phyloP scores from a whole-genome alignment of 2,329 filamentous ascomycete species.

The Nakataea oryzae region DNA sequence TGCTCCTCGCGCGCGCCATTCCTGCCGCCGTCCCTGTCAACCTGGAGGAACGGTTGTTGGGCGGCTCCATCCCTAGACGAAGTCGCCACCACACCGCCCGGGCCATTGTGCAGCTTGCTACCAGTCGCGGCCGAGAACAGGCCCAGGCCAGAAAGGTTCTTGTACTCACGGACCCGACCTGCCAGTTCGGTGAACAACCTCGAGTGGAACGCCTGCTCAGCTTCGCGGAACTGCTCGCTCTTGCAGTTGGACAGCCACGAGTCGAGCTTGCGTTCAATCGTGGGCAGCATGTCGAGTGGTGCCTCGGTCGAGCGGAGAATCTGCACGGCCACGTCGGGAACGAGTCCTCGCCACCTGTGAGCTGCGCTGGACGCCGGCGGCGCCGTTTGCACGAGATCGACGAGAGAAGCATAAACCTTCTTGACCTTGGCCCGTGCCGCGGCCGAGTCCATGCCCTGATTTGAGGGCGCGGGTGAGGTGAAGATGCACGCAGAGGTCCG shows the following conservation, averaged over 20 bases:
- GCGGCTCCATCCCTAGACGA: conserved; percentile 6
- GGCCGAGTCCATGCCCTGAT: conserved; percentile 20
- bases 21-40: background rate
- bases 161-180: conserved; percentile 40
- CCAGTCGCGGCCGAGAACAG: conserved; percentile 47
- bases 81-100: conserved; percentile 20
- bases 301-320: conserved; percentile 47
- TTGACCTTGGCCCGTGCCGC: conserved; percentile 33
- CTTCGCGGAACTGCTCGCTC: conserved; percentile 33
- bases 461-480: background rate
- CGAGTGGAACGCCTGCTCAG: conserved; percentile 38
- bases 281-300: conserved; percentile 33
- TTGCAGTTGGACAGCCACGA: conserved; percentile 31
- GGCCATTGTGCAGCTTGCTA: conserved; percentile 25
- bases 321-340: conserved; percentile 43
- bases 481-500: conserved; percentile 32
- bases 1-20: conserved; percentile 37
- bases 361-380: conserved; percentile 24
- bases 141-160: conserved; percentile 37
- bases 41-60: background rate
- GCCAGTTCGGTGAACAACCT: conserved; percentile 37
- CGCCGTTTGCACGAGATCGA: conserved; percentile 43
- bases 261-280: conserved; percentile 38
- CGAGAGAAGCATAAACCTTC: conserved; percentile 40
- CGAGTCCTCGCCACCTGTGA: conserved; percentile 40